These are phyloP conservation scores for Trypanosoma scelopori DNA, from an alignment of 208 protist genomes.

Conservation along the genomic window DNA sequence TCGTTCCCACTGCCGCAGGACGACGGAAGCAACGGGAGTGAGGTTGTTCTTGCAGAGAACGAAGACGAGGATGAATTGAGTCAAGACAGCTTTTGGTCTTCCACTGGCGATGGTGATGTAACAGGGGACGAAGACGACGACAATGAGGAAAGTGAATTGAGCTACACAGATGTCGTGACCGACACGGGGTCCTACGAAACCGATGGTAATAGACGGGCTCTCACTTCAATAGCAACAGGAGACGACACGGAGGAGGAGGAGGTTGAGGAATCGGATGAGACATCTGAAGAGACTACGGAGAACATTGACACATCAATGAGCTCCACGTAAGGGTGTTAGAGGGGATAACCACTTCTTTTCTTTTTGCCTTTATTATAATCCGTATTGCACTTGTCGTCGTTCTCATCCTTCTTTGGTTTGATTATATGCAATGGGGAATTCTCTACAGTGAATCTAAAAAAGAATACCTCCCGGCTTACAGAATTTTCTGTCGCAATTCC, in stretches of 20 bases:
- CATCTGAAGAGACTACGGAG: slow-evolving; percentile 27
- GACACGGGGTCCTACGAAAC: slow-evolving; percentile 10
- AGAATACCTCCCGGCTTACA: no score
- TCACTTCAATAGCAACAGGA: slow-evolving; percentile 3
- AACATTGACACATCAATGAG: slow-evolving; percentile 18
- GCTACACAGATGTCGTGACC: slow-evolving; percentile 10
- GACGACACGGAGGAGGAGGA: slow-evolving; percentile 29
- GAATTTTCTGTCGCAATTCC: no score
- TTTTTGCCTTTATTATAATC: no score
- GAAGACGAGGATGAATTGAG: slow-evolving; percentile 48
- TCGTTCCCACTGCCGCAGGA: slow-evolving; percentile 66
- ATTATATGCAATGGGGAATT: no score
- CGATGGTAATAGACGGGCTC: background rate
- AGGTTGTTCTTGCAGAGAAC: slow-evolving; percentile 40
- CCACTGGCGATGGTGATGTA: slow-evolving; percentile 17
- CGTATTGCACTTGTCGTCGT: no score
- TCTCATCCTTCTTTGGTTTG: no score
- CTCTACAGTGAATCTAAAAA: no score
- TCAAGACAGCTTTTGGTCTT: slow-evolving; percentile 28
- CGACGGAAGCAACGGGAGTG: slow-evolving; percentile 33
- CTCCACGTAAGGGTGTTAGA: slow-evolving; percentile 20
- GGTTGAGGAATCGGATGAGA: slow-evolving; percentile 29
- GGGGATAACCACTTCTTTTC: no score
- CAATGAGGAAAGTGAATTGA: slow-evolving; percentile 8
- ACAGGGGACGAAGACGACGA: slow-evolving; percentile 29